Evolutionary conservation across 139 green algal genomes (phyloP).

Genomic region (Nannochloris sp.): DNA sequence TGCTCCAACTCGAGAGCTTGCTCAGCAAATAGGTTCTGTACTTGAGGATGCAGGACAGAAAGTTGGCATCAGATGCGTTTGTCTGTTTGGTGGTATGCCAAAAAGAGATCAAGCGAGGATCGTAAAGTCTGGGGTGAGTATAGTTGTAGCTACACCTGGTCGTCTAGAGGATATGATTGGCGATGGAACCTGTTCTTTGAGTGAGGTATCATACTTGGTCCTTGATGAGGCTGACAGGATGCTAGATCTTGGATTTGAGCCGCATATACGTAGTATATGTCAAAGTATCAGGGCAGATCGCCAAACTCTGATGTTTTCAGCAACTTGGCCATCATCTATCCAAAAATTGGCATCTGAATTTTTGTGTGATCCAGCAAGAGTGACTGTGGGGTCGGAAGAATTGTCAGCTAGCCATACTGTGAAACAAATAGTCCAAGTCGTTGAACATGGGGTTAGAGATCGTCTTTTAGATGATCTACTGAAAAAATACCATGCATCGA

Average conservation of each 20-base stretch:
- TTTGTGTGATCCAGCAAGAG: conserved; percentile 58
- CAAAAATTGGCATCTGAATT: conserved; percentile 84
- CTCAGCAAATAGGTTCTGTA: conserved; percentile 70
- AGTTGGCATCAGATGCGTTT: conserved; percentile 45
- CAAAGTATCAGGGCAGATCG: conserved; percentile 58
- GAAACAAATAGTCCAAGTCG: conserved; percentile 82
- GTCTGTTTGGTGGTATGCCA: conserved; percentile 85
- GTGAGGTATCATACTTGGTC: conserved; percentile 69
- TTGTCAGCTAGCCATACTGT: conserved; percentile 84
- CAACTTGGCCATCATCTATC: conserved; percentile 85
- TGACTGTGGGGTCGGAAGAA: conserved; percentile 69
- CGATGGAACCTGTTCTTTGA: conserved; percentile 44
- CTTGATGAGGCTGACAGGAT: conserved; percentile 93
- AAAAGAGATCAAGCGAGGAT: conserved; percentile 53
- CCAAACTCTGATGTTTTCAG: conserved; percentile 95
- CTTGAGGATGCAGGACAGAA: conserved; percentile 49
- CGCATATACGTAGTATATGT: conserved; percentile 60
- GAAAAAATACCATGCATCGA: conserved; percentile 61
- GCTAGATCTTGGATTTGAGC: conserved; percentile 90
- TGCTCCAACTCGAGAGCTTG: conserved; percentile 88
- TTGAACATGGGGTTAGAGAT: conserved; percentile 66
- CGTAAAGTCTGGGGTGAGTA: conserved; percentile 29
- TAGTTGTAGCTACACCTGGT: conserved; percentile 85
- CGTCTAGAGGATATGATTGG: conserved; percentile 86
- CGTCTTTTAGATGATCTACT: conserved; percentile 65